Evolutionary conservation across 2,329 filamentous ascomycete species (phyloP).

Genomic region (Macrophomina phaseolina): DNA sequence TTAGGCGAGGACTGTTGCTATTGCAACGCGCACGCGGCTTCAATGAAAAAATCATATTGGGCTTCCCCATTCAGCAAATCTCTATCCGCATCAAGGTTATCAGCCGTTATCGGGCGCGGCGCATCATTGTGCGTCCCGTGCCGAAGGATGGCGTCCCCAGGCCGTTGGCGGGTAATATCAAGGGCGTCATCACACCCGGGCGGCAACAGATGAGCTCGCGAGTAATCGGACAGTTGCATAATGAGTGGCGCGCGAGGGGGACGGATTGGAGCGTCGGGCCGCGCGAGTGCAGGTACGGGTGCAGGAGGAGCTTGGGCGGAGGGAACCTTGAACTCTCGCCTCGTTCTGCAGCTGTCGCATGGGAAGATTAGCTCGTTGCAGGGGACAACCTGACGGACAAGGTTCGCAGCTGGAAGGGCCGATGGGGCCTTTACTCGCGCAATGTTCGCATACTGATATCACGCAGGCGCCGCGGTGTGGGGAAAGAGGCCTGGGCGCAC

Average conservation of each 20-base stretch:
- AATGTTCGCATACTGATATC: slow-evolving; percentile 22
- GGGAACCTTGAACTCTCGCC: slow-evolving; percentile 20
- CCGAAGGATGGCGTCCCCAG: not conserved
- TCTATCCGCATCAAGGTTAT: slow-evolving; percentile 19
- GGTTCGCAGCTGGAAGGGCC: slow-evolving; percentile 24
- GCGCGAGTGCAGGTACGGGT: not conserved
- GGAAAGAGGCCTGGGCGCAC: slow-evolving; percentile 18
- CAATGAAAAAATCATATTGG: slow-evolving; percentile 8
- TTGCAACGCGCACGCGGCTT: slow-evolving; percentile 1
- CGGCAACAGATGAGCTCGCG: slow-evolving; percentile 4
- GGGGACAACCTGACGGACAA: slow-evolving; percentile 12
- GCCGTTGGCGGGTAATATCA: slow-evolving; percentile 23
- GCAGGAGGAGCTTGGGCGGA: slow-evolving; percentile 12
- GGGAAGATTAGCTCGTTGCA: slow-evolving; percentile 15
- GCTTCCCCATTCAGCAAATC: slow-evolving; percentile 3
- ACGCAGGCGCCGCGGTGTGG: slow-evolving; percentile 24
- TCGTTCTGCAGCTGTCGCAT: slow-evolving; percentile 22
- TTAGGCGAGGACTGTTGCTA: slow-evolving; percentile 10
- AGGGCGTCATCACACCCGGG: slow-evolving; percentile 19
- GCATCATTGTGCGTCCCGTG: slow-evolving; percentile 9
- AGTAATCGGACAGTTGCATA: slow-evolving; percentile 20
- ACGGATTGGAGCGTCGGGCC: slow-evolving; percentile 16
- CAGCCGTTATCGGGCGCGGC: slow-evolving; percentile 11
- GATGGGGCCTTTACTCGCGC: slow-evolving; percentile 13
- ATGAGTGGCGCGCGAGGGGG: slow-evolving; percentile 12